These are phyloP conservation scores for Nannochloris sp. DNA, from an alignment of 139 green algal species.

Conservation along the genomic window DNA sequence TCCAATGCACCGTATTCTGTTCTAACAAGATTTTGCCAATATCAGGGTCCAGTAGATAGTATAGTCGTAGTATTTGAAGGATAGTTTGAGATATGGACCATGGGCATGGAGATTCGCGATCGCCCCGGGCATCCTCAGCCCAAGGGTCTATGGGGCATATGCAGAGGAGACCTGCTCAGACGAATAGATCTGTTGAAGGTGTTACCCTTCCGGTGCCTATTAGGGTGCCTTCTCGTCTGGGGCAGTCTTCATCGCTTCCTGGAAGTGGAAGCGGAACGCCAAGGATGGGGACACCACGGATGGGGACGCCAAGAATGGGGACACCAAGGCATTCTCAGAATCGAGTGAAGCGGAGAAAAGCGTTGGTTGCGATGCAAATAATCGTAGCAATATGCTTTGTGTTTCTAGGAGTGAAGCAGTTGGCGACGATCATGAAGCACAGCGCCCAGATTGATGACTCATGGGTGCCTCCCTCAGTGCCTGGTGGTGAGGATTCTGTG, in stretches of 20 bases:
- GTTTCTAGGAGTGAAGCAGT: conserved; percentile 1
- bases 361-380: neutral
- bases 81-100: neutral
- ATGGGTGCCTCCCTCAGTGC: conserved; percentile 33
- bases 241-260: neutral
- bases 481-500: conserved; percentile 25
- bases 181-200: conserved; percentile 3
- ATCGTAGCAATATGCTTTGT: neutral
- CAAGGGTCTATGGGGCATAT: neutral
- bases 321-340: neutral
- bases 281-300: neutral
- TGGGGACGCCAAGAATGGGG: neutral
- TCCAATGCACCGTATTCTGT: too few species aligned
- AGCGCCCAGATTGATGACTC: conserved; percentile 68
- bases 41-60: too few species aligned
- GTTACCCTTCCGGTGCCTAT: neutral
- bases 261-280: neutral
- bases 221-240: neutral
- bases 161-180: neutral
- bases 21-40: too few species aligned
- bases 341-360: neutral
- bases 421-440: conserved; percentile 25
- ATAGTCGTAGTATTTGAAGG: too few species aligned
- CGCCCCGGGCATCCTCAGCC: neutral
- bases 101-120: neutral